Base-by-base conservation (phyloP, 2,329 filamentous ascomycete species). In the Aspergillus carbonarius region DNA sequence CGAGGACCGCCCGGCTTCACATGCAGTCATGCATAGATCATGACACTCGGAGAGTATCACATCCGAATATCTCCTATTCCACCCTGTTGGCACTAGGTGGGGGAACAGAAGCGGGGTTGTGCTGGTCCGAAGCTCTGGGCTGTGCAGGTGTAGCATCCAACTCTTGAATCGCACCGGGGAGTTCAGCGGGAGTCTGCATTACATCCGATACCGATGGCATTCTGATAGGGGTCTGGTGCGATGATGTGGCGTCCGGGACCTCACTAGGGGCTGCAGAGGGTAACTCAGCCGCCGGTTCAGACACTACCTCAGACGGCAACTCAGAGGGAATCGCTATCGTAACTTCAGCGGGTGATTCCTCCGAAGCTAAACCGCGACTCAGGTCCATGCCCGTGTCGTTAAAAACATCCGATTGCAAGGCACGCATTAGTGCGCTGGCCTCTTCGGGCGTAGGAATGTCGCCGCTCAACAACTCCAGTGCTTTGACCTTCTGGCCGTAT, bases 401-500 rank as follows among this genome's bases (percentile, higher is more conserved):
- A 13, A 52, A 55, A 6, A 49, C 40, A 58, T 91, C 83, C 39
- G 91, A 91, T 77, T 93, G 95, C 63, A 98, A 83, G 3, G 97
- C 85, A 62, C 83, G 84, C 84, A 96, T 89, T 44, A 99, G 84
- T 8, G 92, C 88, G 40, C 89, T 88, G 2, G 93, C 91, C 61
- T 91, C 88, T 0, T 88, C 85, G 1, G 95, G 93, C 0, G 92
- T 85, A 20, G 86, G 83, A 25, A 97, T 85, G 32, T 85, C 82
- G 15, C 93, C 95, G 55, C 84, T 85, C 20, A 98, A 84, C 37
- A 98, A 83, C 72, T 96, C 88, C 60, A 82, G 79, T n/a, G 93
- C 93, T 4, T 90, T 92, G 75, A 90, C 84, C 58, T 89, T 86
- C 50, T 88, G 84, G 58, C 91, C 89, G 74, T 99, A 99, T 57